Conservation (phyloP, 495 filamentous ascomycete genomes). For the Melanomma pulvis-pyrius region DNA sequence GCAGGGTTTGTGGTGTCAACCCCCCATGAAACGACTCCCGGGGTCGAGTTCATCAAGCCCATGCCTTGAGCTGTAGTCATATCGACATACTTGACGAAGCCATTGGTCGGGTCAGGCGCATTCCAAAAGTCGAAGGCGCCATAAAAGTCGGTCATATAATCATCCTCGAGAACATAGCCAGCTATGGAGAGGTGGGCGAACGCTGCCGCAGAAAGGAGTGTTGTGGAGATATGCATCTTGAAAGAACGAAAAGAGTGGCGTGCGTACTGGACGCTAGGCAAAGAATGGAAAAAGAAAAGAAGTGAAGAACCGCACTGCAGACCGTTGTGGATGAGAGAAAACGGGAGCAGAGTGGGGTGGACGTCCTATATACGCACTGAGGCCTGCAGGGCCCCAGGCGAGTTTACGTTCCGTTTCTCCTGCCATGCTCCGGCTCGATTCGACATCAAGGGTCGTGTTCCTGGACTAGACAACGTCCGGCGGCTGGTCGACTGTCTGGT, state of each 20-base stretch:
- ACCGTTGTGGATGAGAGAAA: not conserved
- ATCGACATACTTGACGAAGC: slow-evolving; percentile 45
- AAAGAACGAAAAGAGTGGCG: slow-evolving; percentile 24
- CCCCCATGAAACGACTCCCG: slow-evolving; percentile 37
- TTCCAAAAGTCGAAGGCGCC: slow-evolving; percentile 56
- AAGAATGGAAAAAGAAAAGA: slow-evolving; percentile 16
- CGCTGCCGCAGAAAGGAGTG: slow-evolving; percentile 49
- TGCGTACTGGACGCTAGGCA: slow-evolving; percentile 28
- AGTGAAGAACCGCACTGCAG: slow-evolving; percentile 6
- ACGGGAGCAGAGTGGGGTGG: not conserved
- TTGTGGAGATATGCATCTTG: slow-evolving; percentile 50
- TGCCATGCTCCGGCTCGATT: slow-evolving; percentile 15
- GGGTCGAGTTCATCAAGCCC: slow-evolving; percentile 39
- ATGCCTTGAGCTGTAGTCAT: slow-evolving; percentile 35
- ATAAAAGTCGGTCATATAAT: slow-evolving; percentile 56
- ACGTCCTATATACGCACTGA: slow-evolving; percentile 20
- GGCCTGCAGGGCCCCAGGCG: slow-evolving; percentile 3
- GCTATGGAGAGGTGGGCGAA: slow-evolving; percentile 51
- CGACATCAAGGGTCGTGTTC: slow-evolving; percentile 18
- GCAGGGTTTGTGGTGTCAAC: slow-evolving; percentile 42
- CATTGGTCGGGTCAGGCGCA: slow-evolving; percentile 44
- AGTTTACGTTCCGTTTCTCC: not conserved
- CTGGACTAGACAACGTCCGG: slow-evolving; percentile 9
- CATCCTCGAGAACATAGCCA: slow-evolving; percentile 53
- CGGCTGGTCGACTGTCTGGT: slow-evolving; percentile 25